These are phyloP conservation scores for Amauroascus verrucosus DNA, from an alignment of 2,329 filamentous ascomycete species.

Conservation along the genomic window DNA sequence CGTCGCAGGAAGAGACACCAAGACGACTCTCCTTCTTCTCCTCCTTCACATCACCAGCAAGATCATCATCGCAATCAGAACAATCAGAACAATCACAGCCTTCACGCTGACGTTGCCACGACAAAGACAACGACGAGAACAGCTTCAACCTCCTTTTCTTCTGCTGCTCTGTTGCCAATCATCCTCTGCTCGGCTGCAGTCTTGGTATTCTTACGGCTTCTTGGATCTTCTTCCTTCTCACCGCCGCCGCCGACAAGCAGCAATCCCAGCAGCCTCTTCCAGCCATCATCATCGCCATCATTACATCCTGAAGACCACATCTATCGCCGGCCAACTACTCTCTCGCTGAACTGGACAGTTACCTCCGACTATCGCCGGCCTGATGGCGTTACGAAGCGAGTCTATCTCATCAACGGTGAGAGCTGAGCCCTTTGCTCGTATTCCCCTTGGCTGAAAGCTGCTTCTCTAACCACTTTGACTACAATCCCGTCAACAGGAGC, in stretches of 20 bases:
- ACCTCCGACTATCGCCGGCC: slow-evolving; percentile 32
- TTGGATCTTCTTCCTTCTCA: neutral
- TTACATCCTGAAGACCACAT: slow-evolving; percentile 39
- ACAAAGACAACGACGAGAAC: neutral
- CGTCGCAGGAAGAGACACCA: slow-evolving; percentile 3
- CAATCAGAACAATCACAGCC: too few species aligned
- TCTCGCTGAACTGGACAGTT: slow-evolving; percentile 35
- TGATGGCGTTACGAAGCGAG: slow-evolving; percentile 42
- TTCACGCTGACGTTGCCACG: neutral
- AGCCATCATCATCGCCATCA: too few species aligned
- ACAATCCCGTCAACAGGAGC: slow-evolving; percentile 19
- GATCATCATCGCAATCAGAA: too few species aligned
- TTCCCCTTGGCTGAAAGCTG: neutral
- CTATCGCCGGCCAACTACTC: slow-evolving; percentile 26
- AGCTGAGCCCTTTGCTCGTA: slow-evolving; percentile 1
- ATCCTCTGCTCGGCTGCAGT: neutral
- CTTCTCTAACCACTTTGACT: too few species aligned
- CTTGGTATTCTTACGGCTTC: neutral
- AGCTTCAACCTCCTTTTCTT: too few species aligned
- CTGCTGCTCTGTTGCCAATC: neutral
- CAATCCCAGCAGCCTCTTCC: neutral
- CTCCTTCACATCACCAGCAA: too few species aligned
- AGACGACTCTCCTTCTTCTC: neutral
- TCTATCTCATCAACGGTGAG: slow-evolving; percentile 43
- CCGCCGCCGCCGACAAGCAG: too few species aligned